These are phyloP conservation scores for Tephrocybe rancida DNA, from an alignment of 768 basidiomycete genomes.

Conservation along the genomic window DNA sequence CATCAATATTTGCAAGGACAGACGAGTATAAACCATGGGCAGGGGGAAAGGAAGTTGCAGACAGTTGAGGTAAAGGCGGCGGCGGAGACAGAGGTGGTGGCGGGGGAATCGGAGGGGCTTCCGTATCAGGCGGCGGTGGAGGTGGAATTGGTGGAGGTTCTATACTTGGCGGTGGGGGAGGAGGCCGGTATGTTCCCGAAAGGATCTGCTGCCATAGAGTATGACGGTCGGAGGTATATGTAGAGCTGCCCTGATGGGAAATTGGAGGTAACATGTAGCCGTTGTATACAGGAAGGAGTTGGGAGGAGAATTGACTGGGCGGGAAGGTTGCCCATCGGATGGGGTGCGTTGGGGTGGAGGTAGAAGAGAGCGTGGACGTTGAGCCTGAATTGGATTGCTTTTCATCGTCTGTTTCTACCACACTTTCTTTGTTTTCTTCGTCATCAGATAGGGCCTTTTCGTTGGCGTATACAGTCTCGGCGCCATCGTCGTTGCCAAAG, in stretches of 20 bases:
- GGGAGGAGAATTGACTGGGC: conserved; percentile 56
- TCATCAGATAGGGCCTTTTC: neutral
- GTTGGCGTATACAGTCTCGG: conserved; percentile 37
- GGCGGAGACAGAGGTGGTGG: conserved; percentile 16
- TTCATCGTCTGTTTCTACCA: neutral
- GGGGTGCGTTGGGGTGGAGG: neutral
- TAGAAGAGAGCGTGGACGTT: conserved; percentile 2
- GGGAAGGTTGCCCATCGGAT: conserved; percentile 70
- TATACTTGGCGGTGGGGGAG: conserved; percentile 9
- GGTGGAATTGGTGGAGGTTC: conserved; percentile 41
- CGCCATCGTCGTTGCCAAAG: conserved; percentile 37
- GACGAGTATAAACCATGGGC: neutral
- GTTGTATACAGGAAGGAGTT: conserved; percentile 54
- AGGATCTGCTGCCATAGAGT: conserved; percentile 43
- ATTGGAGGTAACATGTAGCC: conserved; percentile 39
- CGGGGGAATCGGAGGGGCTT: conserved; percentile 21
- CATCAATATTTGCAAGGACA: conserved; percentile 14
- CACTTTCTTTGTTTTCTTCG: neutral
- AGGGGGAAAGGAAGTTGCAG: neutral
- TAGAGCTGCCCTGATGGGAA: conserved; percentile 20
- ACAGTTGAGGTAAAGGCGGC: neutral
- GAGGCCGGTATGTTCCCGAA: conserved; percentile 8
- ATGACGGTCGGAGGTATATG: conserved; percentile 41
- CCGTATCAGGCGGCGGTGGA: neutral
- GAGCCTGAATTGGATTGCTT: neutral